Percentiles rank a stretch among this genome's conserved stretches.
These are phyloP conservation scores for Dactylellina sp. DNA, from an alignment of 2,329 filamentous ascomycete species.

Conservation along the genomic window DNA sequence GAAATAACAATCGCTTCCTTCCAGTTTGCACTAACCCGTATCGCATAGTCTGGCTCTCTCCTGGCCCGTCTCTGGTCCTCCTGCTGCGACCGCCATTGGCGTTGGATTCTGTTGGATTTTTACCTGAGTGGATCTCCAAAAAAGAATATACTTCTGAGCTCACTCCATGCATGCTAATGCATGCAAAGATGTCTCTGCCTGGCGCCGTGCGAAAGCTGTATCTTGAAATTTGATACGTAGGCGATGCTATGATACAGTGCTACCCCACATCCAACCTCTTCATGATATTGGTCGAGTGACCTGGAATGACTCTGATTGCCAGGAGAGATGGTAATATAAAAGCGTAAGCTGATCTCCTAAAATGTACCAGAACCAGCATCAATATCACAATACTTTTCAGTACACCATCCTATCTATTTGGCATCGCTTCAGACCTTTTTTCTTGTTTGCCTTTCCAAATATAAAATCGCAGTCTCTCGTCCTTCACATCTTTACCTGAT, in stretches of 20 bases:
- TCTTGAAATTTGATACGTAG: background rate
- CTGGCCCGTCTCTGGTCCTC: background rate
- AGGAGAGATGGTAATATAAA: background rate
- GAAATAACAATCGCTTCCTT: background rate
- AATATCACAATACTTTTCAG: background rate
- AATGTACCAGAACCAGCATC: constrained; percentile 1
- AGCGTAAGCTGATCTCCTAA: background rate
- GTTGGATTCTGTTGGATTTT: constrained; percentile 21
- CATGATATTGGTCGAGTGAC: background rate
- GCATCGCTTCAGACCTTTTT: too few relatives aligned
- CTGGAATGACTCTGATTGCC: background rate
- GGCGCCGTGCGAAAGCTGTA: background rate
- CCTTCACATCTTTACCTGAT: too few relatives aligned
- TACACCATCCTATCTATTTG: too few relatives aligned
- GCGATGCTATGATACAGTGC: background rate
- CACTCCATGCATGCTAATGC: constrained; percentile 9
- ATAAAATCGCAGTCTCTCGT: too few relatives aligned
- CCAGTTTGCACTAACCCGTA: constrained; percentile 5
- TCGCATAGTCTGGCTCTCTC: background rate
- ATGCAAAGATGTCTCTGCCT: background rate
- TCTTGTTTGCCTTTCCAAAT: too few relatives aligned
- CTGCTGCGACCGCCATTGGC: constrained; percentile 3
- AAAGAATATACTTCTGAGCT: constrained; percentile 20
- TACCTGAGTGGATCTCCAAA: constrained; percentile 4
- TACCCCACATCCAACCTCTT: background rate